Percentiles rank a stretch among this genome's conserved stretches.
phyloP scores from a whole-genome alignment of 495 filamentous ascomycete species.

The Aspergillus olivimuriae region DNA sequence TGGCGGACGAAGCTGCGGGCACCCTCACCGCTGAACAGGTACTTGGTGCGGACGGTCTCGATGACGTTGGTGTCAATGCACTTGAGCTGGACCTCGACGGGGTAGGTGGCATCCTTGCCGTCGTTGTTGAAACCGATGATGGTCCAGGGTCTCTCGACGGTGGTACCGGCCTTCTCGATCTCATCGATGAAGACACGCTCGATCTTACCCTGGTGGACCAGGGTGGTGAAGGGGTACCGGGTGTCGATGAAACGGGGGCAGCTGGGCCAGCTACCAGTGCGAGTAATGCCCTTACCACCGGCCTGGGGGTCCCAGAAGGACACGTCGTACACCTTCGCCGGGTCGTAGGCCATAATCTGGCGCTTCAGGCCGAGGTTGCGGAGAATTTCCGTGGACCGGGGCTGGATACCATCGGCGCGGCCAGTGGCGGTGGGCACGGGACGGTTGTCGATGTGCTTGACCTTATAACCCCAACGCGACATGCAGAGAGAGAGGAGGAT shows the following conservation, averaged over 20 bases:
- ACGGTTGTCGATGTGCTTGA: constrained; percentile 63
- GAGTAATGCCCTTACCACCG: constrained; percentile 46
- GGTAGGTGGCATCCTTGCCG: constrained; percentile 48
- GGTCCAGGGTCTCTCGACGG: constrained; percentile 57
- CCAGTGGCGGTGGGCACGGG: constrained; percentile 57
- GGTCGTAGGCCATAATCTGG: constrained; percentile 56
- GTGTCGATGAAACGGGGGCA: constrained; percentile 63
- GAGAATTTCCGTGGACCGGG: constrained; percentile 62
- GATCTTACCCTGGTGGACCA: constrained; percentile 60
- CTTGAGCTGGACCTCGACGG: constrained; percentile 63
- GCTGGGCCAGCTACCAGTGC: constrained; percentile 56
- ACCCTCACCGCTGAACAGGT: constrained; percentile 60
- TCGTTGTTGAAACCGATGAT: constrained; percentile 56
- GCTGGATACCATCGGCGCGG: constrained; percentile 71
- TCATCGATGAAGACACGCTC: constrained; percentile 60
- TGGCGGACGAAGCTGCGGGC: constrained; percentile 58
- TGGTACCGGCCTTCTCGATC: constrained; percentile 51
- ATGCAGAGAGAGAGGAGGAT: constrained; percentile 80
- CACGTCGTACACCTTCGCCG: constrained; percentile 61
- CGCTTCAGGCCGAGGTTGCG: constrained; percentile 63
- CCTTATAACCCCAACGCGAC: constrained; percentile 61
- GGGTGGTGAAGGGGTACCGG: constrained; percentile 59
- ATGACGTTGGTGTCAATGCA: constrained; percentile 64
- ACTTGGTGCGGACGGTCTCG: constrained; percentile 59
- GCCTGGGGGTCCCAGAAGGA: constrained; percentile 57